Conservation (phyloP, 2,329 filamentous ascomycete species). For the Simplicillium sp. region DNA sequence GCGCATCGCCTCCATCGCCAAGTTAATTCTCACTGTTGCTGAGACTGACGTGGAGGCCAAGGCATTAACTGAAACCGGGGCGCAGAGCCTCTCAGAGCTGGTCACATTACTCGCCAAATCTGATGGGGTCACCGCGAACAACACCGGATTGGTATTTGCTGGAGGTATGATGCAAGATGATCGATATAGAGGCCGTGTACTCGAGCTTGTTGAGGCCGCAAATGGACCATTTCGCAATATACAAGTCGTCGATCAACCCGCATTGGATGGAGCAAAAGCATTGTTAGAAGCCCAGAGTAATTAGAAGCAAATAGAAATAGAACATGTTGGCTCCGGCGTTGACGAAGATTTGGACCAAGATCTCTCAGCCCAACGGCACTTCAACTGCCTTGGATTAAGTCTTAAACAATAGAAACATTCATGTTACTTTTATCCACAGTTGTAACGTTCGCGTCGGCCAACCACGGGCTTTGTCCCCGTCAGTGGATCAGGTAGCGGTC, state of each 20-base stretch:
- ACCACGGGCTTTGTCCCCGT: no score
- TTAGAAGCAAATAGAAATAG: no score
- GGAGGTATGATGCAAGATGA: constrained; percentile 13
- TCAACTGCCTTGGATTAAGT: no score
- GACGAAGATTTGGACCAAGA: no score
- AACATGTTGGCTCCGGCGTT: no score
- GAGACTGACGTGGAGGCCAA: constrained; percentile 8
- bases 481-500: no score
- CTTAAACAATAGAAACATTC: no score
- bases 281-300: no score
- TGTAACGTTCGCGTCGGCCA: no score
- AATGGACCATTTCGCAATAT: constrained; percentile 9
- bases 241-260: constrained; percentile 9
- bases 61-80: constrained; percentile 9
- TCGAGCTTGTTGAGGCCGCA: constrained; percentile 4
- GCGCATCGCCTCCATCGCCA: constrained; percentile 12
- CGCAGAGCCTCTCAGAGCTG: constrained; percentile 9
- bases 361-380: no score
- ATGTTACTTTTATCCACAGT: no score
- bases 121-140: constrained; percentile 8
- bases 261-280: constrained; percentile 7
- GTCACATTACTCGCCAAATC: constrained; percentile 7
- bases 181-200: constrained; percentile 6
- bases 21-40: constrained; percentile 10
- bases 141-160: constrained; percentile 10